These are phyloP conservation scores for Colletotrichum sp. DNA, from an alignment of 2,329 filamentous ascomycete genomes.

Conservation along the genomic window DNA sequence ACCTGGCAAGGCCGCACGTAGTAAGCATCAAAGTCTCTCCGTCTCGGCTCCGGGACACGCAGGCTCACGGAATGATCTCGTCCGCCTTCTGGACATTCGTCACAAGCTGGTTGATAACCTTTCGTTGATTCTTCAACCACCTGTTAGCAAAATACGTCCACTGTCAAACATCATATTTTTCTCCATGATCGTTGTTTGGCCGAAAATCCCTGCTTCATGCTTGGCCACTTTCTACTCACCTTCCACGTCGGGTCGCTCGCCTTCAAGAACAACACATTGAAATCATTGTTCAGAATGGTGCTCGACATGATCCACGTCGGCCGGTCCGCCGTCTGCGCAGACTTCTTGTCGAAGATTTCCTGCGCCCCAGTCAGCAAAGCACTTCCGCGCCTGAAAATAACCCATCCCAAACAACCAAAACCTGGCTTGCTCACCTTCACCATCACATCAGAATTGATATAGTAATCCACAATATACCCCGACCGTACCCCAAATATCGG, in stretches of 20 bases:
- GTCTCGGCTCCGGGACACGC: fast-evolving
- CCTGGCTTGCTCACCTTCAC: neutral
- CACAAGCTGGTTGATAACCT: neutral
- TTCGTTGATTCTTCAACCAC: neutral
- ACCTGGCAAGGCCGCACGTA: neutral
- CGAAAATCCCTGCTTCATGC: fast-evolving
- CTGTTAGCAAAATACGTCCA: fast-evolving
- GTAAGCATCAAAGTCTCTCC: neutral
- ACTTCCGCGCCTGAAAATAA: neutral
- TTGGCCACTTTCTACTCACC: neutral
- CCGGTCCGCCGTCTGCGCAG: neutral
- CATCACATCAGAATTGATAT: neutral
- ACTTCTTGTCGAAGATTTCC: slow-evolving; percentile 2
- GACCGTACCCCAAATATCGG: neutral
- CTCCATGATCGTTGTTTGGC: fast-evolving
- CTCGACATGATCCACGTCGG: slow-evolving; percentile 8
- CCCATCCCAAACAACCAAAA: neutral
- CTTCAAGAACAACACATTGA: neutral
- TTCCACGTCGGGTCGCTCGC: neutral
- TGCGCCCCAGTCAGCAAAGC: neutral
- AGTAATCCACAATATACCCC: slow-evolving; percentile 3
- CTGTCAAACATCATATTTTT: neutral
- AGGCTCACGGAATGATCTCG: neutral
- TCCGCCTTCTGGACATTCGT: neutral
- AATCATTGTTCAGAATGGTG: neutral